These are phyloP conservation scores for Sporothrix brasiliensis DNA, from an alignment of 2,329 filamentous ascomycete genomes.

Conservation along the genomic window DNA sequence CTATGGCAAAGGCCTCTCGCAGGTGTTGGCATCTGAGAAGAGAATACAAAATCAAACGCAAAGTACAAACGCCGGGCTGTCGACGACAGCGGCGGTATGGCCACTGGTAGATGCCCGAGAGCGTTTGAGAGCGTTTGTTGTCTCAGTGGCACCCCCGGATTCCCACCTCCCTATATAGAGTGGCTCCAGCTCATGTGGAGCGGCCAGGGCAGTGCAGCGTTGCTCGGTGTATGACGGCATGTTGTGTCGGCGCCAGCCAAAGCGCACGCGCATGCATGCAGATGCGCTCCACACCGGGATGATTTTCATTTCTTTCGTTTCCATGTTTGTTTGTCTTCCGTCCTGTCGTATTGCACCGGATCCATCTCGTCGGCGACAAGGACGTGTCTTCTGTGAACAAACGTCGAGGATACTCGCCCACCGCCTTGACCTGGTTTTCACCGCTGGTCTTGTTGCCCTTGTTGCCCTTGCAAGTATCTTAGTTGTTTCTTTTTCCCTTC, in stretches of 20 bases:
- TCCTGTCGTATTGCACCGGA: not conserved
- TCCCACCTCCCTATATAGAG: not conserved
- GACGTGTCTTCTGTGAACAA: not conserved
- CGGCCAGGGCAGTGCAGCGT: constrained; percentile 18
- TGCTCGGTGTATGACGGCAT: constrained; percentile 33
- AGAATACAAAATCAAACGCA: not conserved
- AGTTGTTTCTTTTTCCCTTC: not conserved
- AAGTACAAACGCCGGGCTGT: not conserved
- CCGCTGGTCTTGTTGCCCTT: not conserved
- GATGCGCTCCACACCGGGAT: constrained; percentile 21
- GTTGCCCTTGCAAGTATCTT: not conserved
- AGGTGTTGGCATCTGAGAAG: not conserved
- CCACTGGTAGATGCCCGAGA: not conserved
- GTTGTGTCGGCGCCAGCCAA: constrained; percentile 23
- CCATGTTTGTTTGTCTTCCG: not conserved
- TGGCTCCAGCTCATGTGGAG: not conserved
- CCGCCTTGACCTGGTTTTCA: not conserved
- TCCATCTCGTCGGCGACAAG: too few relatives aligned
- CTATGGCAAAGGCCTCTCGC: not conserved
- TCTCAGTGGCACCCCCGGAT: constrained; percentile 11
- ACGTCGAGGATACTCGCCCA: not conserved
- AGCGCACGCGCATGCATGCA: constrained; percentile 22
- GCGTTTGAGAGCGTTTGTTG: not conserved
- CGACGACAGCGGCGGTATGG: not conserved
- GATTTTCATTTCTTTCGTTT: constrained; percentile 20